A percentile compares a stretch with the other conserved stretches of the same genome.
Evolutionary conservation across 2,329 filamentous ascomycete genomes (phyloP).

Genomic region (Raffaelea deltoideospora): DNA sequence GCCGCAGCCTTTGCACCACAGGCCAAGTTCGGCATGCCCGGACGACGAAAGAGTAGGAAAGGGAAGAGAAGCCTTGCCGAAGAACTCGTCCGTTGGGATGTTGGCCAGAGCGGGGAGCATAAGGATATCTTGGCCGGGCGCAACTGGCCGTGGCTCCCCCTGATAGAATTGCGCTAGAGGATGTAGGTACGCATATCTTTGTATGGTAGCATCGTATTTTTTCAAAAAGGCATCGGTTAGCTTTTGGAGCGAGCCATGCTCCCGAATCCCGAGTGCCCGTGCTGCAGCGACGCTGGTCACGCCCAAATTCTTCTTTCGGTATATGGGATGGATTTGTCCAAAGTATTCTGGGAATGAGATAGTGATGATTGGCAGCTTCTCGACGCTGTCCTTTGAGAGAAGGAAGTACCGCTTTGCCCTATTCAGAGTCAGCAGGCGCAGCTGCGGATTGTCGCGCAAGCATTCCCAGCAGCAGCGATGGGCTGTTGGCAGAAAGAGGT

Average conservation of each 20-base stretch:
- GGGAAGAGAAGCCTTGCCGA: not conserved
- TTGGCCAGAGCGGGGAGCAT: not conserved
- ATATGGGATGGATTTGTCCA: no score
- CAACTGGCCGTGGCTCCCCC: not conserved
- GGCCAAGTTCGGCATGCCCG: not conserved
- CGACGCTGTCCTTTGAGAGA: not conserved
- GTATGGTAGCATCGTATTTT: not conserved
- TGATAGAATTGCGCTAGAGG: not conserved
- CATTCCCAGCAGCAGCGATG: constrained; percentile 1
- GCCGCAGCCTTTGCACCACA: constrained; percentile 1
- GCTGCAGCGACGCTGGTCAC: not conserved
- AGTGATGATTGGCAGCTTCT: not conserved
- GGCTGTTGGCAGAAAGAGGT: not conserved
- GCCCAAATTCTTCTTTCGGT: not conserved
- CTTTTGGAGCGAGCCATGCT: not conserved
- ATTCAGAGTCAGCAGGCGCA: not conserved
- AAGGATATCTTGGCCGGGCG: not conserved
- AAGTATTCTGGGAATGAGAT: no score
- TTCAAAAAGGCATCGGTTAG: not conserved
- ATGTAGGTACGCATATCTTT: not conserved
- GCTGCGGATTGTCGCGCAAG: not conserved
- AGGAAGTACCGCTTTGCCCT: not conserved
- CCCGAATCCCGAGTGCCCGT: not conserved
- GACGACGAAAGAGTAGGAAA: not conserved
- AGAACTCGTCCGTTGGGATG: not conserved